Evolutionary conservation across 1,139 yeast genomes (phyloP).

Genomic region (Yamadazyma jaroonii): DNA sequence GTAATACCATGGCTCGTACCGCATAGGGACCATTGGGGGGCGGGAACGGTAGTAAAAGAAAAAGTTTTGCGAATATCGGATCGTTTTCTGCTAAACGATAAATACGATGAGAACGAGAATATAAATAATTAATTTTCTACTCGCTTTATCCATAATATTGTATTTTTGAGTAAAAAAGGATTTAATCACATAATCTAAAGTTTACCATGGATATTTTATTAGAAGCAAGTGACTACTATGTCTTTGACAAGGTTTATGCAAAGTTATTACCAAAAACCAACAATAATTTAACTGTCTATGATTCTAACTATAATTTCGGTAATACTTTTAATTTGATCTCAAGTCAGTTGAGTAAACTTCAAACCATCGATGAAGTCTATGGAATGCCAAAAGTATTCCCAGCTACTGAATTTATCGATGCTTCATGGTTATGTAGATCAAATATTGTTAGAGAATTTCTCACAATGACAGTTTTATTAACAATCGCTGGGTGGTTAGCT

Average conservation of each 20-base stretch:
- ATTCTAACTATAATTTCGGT: conserved; percentile 2
- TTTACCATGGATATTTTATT: conserved; percentile 82
- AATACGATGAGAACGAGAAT: not conserved
- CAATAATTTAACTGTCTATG: conserved; percentile 10
- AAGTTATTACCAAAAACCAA: conserved; percentile 32
- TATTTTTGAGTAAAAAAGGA: too few relatives aligned
- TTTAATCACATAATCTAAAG: too few relatives aligned
- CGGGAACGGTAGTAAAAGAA: not conserved
- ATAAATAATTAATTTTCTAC: too few relatives aligned
- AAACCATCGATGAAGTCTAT: conserved; percentile 36
- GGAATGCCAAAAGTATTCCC: conserved; percentile 38
- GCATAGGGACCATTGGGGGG: not conserved
- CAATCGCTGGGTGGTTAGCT: conserved; percentile 79
- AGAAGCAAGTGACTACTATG: conserved; percentile 69
- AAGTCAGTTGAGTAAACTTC: conserved; percentile 23
- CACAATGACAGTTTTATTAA: conserved; percentile 67
- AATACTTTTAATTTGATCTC: conserved; percentile 17
- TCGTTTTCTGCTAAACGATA: conserved; percentile 1
- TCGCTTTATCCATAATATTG: too few relatives aligned
- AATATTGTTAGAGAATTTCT: conserved; percentile 68
- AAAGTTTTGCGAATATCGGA: conserved; percentile 1
- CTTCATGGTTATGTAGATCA: conserved; percentile 67
- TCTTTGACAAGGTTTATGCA: conserved; percentile 75
- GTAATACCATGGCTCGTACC: not conserved
- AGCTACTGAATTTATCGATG: conserved; percentile 52